A percentile compares a stretch with the other conserved stretches of the same genome.
Evolutionary conservation across 2,329 filamentous ascomycete genomes (phyloP).

Genomic region (Sclerotiophoma versabilis): DNA sequence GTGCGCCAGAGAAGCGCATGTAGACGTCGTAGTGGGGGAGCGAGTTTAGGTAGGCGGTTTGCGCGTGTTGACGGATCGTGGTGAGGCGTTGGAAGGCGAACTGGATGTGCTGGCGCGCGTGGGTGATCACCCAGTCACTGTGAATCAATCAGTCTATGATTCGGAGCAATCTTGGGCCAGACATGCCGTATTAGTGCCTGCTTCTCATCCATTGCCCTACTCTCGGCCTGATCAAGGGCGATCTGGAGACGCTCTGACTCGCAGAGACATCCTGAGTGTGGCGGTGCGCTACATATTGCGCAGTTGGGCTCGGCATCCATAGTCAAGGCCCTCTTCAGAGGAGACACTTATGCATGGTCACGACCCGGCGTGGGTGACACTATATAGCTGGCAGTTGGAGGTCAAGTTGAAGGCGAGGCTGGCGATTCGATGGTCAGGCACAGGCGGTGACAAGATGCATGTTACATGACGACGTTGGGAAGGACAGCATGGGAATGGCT

Average conservation of each 20-base stretch:
- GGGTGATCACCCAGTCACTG: constrained; percentile 57
- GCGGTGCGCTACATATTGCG: constrained; percentile 51
- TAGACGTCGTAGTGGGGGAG: constrained; percentile 57
- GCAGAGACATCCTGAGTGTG: constrained; percentile 50
- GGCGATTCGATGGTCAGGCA: constrained; percentile 35
- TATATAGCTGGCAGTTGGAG: constrained; percentile 13
- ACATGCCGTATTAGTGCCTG: constrained; percentile 46
- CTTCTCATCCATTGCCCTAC: constrained; percentile 47
- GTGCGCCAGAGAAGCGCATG: constrained; percentile 54
- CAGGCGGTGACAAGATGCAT: constrained; percentile 49
- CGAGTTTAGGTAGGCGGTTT: constrained; percentile 53
- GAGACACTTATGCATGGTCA: constrained; percentile 39
- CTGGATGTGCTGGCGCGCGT: constrained; percentile 55
- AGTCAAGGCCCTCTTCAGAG: constrained; percentile 33
- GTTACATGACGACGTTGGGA: constrained; percentile 46
- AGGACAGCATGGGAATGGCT: constrained; percentile 35
- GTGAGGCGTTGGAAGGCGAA: constrained; percentile 53
- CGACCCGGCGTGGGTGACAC: constrained; percentile 17
- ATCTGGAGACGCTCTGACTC: constrained; percentile 51
- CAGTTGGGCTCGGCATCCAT: constrained; percentile 52
- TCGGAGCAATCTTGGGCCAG: neutral
- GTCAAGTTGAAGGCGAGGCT: constrained; percentile 27
- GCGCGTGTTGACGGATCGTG: constrained; percentile 50
- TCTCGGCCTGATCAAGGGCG: constrained; percentile 50
- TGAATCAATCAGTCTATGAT: constrained; percentile 23